These are phyloP conservation scores for Stenocarpella maydis DNA, from an alignment of 2,329 filamentous ascomycete genomes.

Conservation along the genomic window DNA sequence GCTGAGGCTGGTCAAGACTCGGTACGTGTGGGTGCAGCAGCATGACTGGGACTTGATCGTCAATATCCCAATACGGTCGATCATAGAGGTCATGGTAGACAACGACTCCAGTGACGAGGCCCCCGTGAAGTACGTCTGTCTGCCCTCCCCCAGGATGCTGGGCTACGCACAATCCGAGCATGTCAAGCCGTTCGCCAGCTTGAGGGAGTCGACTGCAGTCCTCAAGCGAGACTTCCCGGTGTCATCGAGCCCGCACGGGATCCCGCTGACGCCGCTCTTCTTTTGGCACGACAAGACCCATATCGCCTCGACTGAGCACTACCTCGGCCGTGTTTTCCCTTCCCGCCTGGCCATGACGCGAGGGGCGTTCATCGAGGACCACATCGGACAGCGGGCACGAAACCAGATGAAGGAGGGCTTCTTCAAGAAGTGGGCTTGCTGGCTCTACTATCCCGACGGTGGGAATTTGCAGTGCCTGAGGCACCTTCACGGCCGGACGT, in stretches of 20 bases:
- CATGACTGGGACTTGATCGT: conserved; percentile 62
- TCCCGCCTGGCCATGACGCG: conserved; percentile 57
- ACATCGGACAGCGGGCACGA: conserved; percentile 62
- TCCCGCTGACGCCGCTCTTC: conserved; percentile 63
- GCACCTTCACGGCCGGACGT: conserved; percentile 61
- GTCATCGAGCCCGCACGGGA: conserved; percentile 28
- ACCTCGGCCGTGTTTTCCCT: conserved; percentile 58
- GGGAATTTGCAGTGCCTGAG: conserved; percentile 55
- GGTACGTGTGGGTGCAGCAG: conserved; percentile 65
- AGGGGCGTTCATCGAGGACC: conserved; percentile 65
- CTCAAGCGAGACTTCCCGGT: conserved; percentile 52
- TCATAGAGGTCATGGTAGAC: conserved; percentile 56
- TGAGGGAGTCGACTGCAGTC: conserved; percentile 51
- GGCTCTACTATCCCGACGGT: conserved; percentile 61
- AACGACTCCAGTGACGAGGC: conserved; percentile 40
- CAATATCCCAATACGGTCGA: conserved; percentile 52
- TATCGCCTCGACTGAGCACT: conserved; percentile 57
- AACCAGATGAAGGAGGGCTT: conserved; percentile 63
- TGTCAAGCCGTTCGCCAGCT: conserved; percentile 51
- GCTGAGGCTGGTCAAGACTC: conserved; percentile 54
- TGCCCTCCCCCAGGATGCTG: conserved; percentile 60
- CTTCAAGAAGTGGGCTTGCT: conserved; percentile 62
- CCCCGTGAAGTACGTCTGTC: conserved; percentile 61
- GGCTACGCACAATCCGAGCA: conserved; percentile 58
- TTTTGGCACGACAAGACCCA: conserved; percentile 69